A percentile compares a stretch with the other conserved stretches of the same genome.
These are phyloP conservation scores for Nicotiana sylvestris DNA, from an alignment of 257 asterid species.

Conservation along the genomic window DNA sequence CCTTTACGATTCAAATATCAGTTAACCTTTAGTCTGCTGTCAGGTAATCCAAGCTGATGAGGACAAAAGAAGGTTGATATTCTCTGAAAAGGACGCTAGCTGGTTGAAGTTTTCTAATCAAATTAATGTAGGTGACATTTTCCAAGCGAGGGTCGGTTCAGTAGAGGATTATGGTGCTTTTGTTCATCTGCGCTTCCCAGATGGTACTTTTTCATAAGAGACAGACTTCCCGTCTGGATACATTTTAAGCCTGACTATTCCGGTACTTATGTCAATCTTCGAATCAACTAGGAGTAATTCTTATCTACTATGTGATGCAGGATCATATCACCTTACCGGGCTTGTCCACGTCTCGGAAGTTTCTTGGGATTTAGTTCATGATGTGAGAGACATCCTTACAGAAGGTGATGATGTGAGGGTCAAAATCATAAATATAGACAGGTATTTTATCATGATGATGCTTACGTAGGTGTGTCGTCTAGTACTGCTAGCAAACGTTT, in stretches of 20 bases:
- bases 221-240: not conserved
- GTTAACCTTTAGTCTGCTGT: conserved; percentile 13
- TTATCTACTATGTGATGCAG: conserved; percentile 31
- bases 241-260: not conserved
- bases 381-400: conserved; percentile 65
- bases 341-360: conserved; percentile 94
- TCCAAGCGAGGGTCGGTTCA: conserved; percentile 70
- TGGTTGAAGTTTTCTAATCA: conserved; percentile 65
- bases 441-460: conserved; percentile 41
- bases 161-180: conserved; percentile 98
- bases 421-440: conserved; percentile 61
- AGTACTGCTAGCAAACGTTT: not conserved
- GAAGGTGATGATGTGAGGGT: conserved; percentile 84
- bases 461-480: not conserved
- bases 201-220: conserved; percentile 48
- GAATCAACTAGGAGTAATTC: not conserved
- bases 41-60: conserved; percentile 88
- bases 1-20: not conserved
- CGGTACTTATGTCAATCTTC: not conserved
- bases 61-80: conserved; percentile 62
- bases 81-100: conserved; percentile 83
- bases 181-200: conserved; percentile 71
- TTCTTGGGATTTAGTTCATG: conserved; percentile 96
- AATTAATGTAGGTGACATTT: conserved; percentile 59
- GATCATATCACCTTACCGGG: conserved; percentile 75